A percentile compares a stretch with the other conserved stretches of the same genome.
Evolutionary conservation across 2,329 filamentous ascomycete species (phyloP).

Genomic region (Penicillium palitans): DNA sequence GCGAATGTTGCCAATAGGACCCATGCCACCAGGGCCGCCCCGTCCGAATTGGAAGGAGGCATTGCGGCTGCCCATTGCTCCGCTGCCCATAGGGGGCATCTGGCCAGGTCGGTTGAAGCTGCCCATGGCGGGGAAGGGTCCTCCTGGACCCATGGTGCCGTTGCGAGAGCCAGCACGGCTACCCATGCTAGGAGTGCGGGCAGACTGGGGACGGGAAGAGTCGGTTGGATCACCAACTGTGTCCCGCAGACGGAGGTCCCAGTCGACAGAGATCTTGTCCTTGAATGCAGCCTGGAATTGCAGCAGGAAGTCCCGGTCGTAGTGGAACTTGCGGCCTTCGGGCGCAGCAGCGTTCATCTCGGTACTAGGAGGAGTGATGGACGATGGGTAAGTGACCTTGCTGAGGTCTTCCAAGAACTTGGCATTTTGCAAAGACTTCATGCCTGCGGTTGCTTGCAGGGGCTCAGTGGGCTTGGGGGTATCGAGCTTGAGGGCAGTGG

Average conservation of each 20-base stretch:
- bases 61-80: slow-evolving; percentile 54
- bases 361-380: slow-evolving; percentile 86
- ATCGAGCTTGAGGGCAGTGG: slow-evolving; percentile 82
- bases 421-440: slow-evolving; percentile 89
- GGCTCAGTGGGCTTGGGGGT: slow-evolving; percentile 86
- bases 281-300: slow-evolving; percentile 97
- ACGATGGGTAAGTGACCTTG: slow-evolving; percentile 76
- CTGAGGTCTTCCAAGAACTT: slow-evolving; percentile 80
- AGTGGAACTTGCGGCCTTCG: slow-evolving; percentile 80
- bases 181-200: slow-evolving; percentile 51
- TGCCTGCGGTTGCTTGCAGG: slow-evolving; percentile 86
- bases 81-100: slow-evolving; percentile 69
- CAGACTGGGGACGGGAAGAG: slow-evolving; percentile 63
- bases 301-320: slow-evolving; percentile 90
- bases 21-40: slow-evolving; percentile 56
- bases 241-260: slow-evolving; percentile 84
- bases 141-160: slow-evolving; percentile 20
- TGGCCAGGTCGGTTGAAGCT: slow-evolving; percentile 61
- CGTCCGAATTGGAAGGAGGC: slow-evolving; percentile 54
- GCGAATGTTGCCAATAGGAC: slow-evolving; percentile 41
- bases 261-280: slow-evolving; percentile 92
- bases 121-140: slow-evolving; percentile 59
- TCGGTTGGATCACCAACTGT: slow-evolving; percentile 71
- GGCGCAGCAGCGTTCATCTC: slow-evolving; percentile 76
- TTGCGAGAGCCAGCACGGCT: slow-evolving; percentile 52